phyloP scores from a whole-genome alignment of 129 eudicot genomes.

The Daucus carota region DH1_v3.0 NC_030387.2:41013501-41014000 shows the following conservation, averaged over 20 bases:
- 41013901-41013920: background rate
- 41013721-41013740: background rate
- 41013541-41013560: background rate
- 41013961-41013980: constrained; percentile 91
- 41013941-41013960: constrained; percentile 83
- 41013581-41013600: background rate
- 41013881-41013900: background rate
- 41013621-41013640: background rate
- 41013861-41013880: background rate
- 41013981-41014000: constrained; percentile 76
- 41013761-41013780: too few relatives aligned
- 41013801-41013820: background rate
- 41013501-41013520: too few relatives aligned
- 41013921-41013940: constrained; percentile 34
- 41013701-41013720: background rate
- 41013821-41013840: background rate
- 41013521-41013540: background rate
- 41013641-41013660: background rate
- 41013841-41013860: background rate
- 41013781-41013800: too few relatives aligned
- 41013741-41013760: too few relatives aligned
- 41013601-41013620: background rate
- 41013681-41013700: background rate
- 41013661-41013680: background rate
- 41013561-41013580: background rate